phyloP scores from a whole-genome alignment of 176 grass and related monocot species.

The Leersia perrieri region DNA sequence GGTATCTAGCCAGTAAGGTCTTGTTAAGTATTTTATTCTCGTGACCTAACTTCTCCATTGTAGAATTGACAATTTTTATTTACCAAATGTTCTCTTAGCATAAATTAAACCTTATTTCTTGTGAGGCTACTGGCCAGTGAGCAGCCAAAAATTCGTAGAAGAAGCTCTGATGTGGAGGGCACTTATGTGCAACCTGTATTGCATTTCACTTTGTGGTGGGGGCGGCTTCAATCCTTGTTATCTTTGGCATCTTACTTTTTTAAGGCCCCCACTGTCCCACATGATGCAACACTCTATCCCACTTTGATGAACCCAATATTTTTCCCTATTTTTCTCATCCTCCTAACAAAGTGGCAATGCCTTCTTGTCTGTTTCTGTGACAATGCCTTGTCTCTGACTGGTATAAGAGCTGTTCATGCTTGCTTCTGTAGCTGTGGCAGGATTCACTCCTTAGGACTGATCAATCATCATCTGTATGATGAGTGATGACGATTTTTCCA shows the following conservation, averaged over 20 bases:
- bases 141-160: neutral
- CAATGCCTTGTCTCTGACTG: constrained; percentile 2
- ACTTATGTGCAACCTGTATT: constrained; percentile 32
- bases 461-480: constrained; percentile 10
- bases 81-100: constrained; percentile 26
- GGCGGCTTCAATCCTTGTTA: constrained; percentile 15
- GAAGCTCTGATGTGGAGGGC: constrained; percentile 40
- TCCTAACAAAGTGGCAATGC: neutral
- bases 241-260: constrained; percentile 34
- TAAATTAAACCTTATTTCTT: constrained; percentile 31
- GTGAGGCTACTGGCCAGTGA: neutral
- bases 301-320: neutral
- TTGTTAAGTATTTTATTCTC: constrained; percentile 23
- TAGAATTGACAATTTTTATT: constrained; percentile 26
- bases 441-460: constrained; percentile 30
- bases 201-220: constrained; percentile 30
- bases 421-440: constrained; percentile 1
- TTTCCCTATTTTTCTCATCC: neutral
- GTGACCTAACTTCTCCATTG: constrained; percentile 58
- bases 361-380: neutral
- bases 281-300: constrained; percentile 13
- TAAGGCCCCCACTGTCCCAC: neutral
- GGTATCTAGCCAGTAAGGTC: constrained; percentile 27
- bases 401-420: constrained; percentile 5
- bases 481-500: neutral